Percentiles rank a stretch among this genome's conserved stretches.
phyloP scores from a whole-genome alignment of 2,329 filamentous ascomycete species.

The Monilinia polystroma region DNA sequence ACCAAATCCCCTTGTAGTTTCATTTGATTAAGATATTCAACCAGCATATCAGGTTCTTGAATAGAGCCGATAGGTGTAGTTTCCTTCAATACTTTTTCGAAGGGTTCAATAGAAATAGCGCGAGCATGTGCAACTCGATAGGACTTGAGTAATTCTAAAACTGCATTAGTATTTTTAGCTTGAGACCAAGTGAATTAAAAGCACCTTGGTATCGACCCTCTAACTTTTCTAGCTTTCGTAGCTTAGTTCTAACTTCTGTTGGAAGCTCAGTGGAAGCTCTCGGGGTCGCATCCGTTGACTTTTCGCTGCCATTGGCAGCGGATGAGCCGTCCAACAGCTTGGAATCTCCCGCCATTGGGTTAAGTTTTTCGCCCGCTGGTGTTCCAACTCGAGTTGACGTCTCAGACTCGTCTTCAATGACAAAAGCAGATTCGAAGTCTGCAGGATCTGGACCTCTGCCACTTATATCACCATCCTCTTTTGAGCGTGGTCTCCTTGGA shows the following conservation, averaged over 20 bases:
- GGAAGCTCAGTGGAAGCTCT: conserved; percentile 49
- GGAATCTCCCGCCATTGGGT: conserved; percentile 29
- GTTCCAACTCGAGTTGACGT: conserved; percentile 61
- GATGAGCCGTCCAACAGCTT: conserved; percentile 28
- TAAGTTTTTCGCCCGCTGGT: conserved; percentile 45
- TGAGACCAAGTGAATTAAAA: conserved; percentile 22
- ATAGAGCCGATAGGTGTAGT: conserved; percentile 91
- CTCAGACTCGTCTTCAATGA: conserved; percentile 78
- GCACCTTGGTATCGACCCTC: conserved; percentile 83
- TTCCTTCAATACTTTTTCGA: conserved; percentile 87
- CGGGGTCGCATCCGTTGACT: conserved; percentile 27
- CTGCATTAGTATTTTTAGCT: conserved; percentile 26
- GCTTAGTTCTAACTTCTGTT: conserved; percentile 69
- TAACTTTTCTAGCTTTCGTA: conserved; percentile 86
- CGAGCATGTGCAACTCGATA: conserved; percentile 89
- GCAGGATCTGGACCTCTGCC: conserved; percentile 67
- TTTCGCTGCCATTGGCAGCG: conserved; percentile 37
- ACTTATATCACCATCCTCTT: conserved; percentile 35
- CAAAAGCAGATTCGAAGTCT: conserved; percentile 83
- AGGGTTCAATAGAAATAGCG: conserved; percentile 84
- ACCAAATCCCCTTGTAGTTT: conserved; percentile 88
- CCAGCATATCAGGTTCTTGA: conserved; percentile 75
- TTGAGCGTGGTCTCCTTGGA: conserved; percentile 34
- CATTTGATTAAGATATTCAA: conserved; percentile 87
- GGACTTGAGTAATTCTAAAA: conserved; percentile 77